Conservation (phyloP, 306 rosid genomes). For the Pyrus bretschneideri region DNA sequence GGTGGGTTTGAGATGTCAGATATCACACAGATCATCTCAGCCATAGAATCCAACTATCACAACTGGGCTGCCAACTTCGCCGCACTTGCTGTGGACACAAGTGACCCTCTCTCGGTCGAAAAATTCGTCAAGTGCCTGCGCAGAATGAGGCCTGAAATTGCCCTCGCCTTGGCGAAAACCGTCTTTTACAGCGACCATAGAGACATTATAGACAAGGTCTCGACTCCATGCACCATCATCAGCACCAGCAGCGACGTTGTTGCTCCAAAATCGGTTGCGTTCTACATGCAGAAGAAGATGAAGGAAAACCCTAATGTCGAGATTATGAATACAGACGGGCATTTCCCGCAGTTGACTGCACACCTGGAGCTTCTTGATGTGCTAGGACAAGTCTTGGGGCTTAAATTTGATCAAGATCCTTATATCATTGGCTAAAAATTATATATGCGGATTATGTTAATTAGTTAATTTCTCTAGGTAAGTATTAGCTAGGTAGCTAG, state of each 20-base stretch:
- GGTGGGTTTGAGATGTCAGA: slow-evolving; percentile 67
- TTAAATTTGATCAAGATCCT: slow-evolving; percentile 14
- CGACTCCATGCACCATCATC: slow-evolving; percentile 68
- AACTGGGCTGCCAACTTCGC: slow-evolving; percentile 53
- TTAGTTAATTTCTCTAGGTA: neutral
- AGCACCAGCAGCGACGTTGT: slow-evolving; percentile 47
- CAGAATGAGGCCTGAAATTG: slow-evolving; percentile 46
- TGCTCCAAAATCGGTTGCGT: slow-evolving; percentile 52
- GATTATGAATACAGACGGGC: slow-evolving; percentile 45
- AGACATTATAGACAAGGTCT: slow-evolving; percentile 54
- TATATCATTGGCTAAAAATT: too few species aligned
- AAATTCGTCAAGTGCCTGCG: slow-evolving; percentile 42
- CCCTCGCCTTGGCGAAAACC: slow-evolving; percentile 49
- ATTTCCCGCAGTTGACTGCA: slow-evolving; percentile 80
- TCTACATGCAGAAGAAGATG: slow-evolving; percentile 63
- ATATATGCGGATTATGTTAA: neutral
- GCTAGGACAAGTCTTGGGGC: slow-evolving; percentile 42
- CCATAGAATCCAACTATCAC: slow-evolving; percentile 50
- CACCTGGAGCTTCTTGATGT: slow-evolving; percentile 56
- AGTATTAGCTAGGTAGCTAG: neutral
- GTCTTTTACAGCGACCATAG: slow-evolving; percentile 65
- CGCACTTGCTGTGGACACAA: slow-evolving; percentile 37
- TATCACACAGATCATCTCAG: slow-evolving; percentile 37
- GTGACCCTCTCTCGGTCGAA: slow-evolving; percentile 47
- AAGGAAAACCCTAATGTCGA: slow-evolving; percentile 52